Conservation (phyloP, 345 rosid genomes). For the Eucalyptus tenuipes region DNA sequence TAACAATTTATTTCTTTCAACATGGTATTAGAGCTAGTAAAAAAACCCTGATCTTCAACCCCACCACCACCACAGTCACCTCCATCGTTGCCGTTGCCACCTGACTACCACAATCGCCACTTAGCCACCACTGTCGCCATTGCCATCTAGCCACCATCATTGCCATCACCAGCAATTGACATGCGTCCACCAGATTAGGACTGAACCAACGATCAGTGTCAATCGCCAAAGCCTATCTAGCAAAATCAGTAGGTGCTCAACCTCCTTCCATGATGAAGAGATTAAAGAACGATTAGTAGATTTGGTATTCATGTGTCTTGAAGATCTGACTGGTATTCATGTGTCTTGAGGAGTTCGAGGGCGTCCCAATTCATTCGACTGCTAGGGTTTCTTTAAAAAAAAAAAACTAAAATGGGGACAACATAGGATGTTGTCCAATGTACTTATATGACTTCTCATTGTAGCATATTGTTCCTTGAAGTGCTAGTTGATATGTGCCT, state of each 20-base stretch:
- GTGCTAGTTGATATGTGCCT: not conserved
- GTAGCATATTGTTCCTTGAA: not conserved
- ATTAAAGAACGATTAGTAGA: too few relatives aligned
- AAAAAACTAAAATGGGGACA: not conserved
- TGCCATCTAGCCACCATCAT: not conserved
- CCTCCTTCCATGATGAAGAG: not conserved
- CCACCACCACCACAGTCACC: not conserved
- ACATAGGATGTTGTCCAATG: not conserved
- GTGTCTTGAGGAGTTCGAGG: not conserved
- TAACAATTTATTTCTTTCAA: not conserved
- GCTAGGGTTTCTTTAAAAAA: not conserved
- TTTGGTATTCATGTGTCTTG: too few relatives aligned
- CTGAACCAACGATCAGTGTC: rapidly evolving
- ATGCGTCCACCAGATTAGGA: not conserved
- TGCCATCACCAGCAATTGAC: not conserved
- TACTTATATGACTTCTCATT: not conserved
- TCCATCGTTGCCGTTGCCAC: not conserved
- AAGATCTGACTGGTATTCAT: too few relatives aligned
- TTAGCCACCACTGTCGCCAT: not conserved
- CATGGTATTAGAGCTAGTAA: not conserved
- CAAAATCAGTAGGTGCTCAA: not conserved
- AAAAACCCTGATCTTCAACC: not conserved
- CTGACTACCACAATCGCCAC: not conserved
- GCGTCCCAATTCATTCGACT: not conserved
- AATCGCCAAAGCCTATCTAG: not conserved